phyloP scores from a whole-genome alignment of 202 grass and related monocot species.

The Zizania palustris region DNA sequence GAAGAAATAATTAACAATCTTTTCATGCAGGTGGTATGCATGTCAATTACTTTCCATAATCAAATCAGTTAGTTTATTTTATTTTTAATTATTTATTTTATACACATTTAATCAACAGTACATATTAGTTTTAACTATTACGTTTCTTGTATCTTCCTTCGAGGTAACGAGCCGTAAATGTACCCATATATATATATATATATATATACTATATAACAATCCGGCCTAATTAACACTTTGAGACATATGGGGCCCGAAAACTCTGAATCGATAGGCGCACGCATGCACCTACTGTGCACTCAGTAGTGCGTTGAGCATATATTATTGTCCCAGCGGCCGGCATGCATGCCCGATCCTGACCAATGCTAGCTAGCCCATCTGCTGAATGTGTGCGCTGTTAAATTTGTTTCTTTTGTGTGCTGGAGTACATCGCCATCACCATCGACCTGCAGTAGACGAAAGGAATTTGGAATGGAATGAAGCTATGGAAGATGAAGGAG shows the following conservation, averaged over 20 bases:
- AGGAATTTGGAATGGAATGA: conserved; percentile 13
- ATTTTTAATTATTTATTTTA: too few species aligned
- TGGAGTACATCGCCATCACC: conserved; percentile 47
- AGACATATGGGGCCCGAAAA: background rate
- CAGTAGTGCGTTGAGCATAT: background rate
- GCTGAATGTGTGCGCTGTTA: conserved; percentile 26
- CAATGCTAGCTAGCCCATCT: conserved; percentile 7
- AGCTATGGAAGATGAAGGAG: background rate
- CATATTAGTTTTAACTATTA: too few species aligned
- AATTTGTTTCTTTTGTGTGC: conserved; percentile 43
- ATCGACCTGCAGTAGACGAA: background rate
- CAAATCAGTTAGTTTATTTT: too few species aligned
- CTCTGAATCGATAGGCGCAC: background rate
- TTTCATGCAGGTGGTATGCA: too few species aligned
- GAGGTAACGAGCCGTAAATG: too few species aligned
- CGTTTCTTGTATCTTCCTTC: too few species aligned
- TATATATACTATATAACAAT: too few species aligned
- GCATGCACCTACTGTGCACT: background rate
- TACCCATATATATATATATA: too few species aligned
- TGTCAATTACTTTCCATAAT: too few species aligned
- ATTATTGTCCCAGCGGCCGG: background rate
- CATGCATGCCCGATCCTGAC: background rate
- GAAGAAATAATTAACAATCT: too few species aligned
- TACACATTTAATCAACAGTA: too few species aligned
- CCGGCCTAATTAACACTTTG: background rate